phyloP scores from a whole-genome alignment of 2,329 filamentous ascomycete species.

The Orbilia quercus region DNA sequence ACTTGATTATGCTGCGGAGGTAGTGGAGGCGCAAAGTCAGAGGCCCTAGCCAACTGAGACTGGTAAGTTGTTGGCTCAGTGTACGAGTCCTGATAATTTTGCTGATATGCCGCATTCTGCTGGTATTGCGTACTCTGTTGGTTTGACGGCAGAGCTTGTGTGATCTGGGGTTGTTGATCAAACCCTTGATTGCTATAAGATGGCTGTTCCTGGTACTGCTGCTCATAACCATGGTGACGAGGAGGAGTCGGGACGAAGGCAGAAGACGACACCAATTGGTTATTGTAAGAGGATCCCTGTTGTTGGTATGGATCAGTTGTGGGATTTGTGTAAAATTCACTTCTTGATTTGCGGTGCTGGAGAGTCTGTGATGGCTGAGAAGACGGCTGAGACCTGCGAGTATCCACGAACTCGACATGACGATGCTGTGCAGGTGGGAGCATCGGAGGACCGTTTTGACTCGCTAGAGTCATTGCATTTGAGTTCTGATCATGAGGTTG shows the following conservation, averaged over 20 bases:
- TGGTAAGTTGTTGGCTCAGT: conserved; percentile 36
- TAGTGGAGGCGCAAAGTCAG: conserved; percentile 36
- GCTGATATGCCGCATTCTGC: conserved; percentile 22
- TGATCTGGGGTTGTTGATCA: conserved; percentile 30
- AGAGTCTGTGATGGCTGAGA: conserved; percentile 33
- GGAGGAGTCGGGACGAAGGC: conserved; percentile 27
- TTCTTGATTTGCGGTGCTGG: conserved; percentile 46
- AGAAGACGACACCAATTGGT: conserved; percentile 38
- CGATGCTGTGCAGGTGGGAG: conserved; percentile 46
- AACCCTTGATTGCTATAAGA: conserved; percentile 29
- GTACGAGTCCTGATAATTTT: conserved; percentile 38
- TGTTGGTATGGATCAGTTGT: conserved; percentile 38
- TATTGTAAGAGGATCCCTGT: conserved; percentile 19
- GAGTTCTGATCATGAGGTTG: conserved; percentile 14
- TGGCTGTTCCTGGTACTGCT: conserved; percentile 39
- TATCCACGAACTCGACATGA: conserved; percentile 52
- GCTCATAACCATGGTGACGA: conserved; percentile 41
- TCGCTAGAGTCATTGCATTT: conserved; percentile 34
- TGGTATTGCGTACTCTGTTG: conserved; percentile 30
- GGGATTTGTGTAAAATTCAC: conserved; percentile 43
- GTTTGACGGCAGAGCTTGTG: conserved; percentile 13
- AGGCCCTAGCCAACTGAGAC: conserved; percentile 39
- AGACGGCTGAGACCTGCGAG: conserved; percentile 31
- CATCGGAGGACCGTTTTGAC: conserved; percentile 35
- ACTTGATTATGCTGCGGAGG: conserved; percentile 42